Conservation (phyloP, 495 filamentous ascomycete species). For the Lentithecium fluviatile region DNA sequence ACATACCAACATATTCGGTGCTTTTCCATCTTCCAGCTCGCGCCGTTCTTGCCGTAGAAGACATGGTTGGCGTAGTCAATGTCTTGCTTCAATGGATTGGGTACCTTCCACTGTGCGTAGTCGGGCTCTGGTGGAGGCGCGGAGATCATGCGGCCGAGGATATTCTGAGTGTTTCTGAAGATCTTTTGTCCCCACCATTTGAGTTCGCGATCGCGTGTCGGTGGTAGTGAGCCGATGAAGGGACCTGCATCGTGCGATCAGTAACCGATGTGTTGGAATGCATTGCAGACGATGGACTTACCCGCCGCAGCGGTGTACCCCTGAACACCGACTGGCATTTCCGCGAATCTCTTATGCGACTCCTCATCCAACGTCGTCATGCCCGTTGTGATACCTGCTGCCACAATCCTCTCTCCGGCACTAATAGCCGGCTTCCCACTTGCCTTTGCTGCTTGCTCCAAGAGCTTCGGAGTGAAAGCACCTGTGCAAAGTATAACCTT, state of each 20-base stretch:
- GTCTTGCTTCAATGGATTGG: constrained; percentile 43
- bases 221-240: constrained; percentile 45
- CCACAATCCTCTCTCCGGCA: constrained; percentile 53
- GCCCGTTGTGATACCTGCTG: constrained; percentile 56
- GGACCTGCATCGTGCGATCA: constrained; percentile 8
- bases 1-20: constrained; percentile 51
- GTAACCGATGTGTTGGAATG: neutral
- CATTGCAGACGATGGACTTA: neutral
- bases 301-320: neutral
- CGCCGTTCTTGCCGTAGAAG: constrained; percentile 45
- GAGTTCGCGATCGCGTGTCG: constrained; percentile 45
- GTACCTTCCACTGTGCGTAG: constrained; percentile 53
- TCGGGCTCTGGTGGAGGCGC: constrained; percentile 47
- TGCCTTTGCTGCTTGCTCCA: constrained; percentile 54
- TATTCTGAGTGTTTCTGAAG: constrained; percentile 52
- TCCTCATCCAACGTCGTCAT: constrained; percentile 43
- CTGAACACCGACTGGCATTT: neutral
- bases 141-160: constrained; percentile 49
- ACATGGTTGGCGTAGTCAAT: constrained; percentile 43
- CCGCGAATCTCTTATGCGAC: constrained; percentile 32
- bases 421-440: constrained; percentile 38
- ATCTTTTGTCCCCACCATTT: constrained; percentile 56
- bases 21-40: constrained; percentile 44
- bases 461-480: constrained; percentile 58
- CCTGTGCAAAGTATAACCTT: constrained; percentile 57